Base-by-base conservation (phyloP, 768 basidiomycete genomes). In the Lentinula lateritia region DNA sequence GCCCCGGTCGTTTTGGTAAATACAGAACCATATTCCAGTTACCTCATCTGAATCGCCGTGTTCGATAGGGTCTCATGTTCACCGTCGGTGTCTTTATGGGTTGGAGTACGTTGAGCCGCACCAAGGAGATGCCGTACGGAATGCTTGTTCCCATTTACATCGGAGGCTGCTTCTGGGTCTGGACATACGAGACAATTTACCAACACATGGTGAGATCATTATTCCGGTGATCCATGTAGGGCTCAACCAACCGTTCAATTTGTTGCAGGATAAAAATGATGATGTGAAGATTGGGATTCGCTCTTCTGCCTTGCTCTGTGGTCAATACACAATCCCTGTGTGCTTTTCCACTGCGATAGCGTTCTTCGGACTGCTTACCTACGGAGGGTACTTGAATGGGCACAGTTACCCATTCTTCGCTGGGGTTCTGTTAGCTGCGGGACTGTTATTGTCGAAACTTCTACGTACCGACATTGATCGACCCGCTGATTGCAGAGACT, bases 291-390 rank as follows among this genome's bases (percentile, higher is more conserved):
- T 79, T 16, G 83, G 83, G 32, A 77, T 88, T 56, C 78, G 83
- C 68, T 86, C 85, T 15, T 83, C 81, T 53, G 85, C 86, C 2
- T 72, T 87, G 35, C 76, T 83, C 38, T 83, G 83, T 65, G 80
- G 77, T 3, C 67, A 74, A 15, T 69, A 71, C 18, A 80, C 84
- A 3, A 74, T 80, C 32, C 76, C 79, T 5, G 74, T 85, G 64
- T 78, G 85, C 52, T 67, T 76, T 20, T 63, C 64, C 57, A 80
- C 84, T 61, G 77, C 80, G 0, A 58, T 76, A 0, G 66, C 70
- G 0, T 84, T 86, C 69, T 64, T 86, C 56, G 72, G 69, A 5
- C 66, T 76, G 52, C 73, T 86, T 35, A 66, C 74, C 7, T 73
- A 74, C 60, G 77, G 80, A 1, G 86, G 84, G 1, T 68, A 75